Evolutionary conservation across 805 yeast species (phyloP).

Genomic region (Saccharomycopsis fermentans): DNA sequence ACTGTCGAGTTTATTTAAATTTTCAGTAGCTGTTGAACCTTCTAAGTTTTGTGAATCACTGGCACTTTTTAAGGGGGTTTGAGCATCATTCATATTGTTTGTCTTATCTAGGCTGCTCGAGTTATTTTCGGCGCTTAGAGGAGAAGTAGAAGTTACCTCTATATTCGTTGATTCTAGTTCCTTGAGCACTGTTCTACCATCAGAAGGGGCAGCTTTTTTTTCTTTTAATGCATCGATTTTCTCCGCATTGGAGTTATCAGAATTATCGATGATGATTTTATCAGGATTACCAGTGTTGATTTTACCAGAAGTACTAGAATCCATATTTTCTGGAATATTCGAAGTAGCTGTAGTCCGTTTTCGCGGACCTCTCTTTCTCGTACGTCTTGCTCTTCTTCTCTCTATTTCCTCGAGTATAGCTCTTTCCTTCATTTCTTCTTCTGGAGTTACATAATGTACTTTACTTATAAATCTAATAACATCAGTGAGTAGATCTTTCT

Average conservation of each 20-base stretch:
- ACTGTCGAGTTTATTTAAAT: background rate
- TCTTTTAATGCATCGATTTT: too few relatives aligned
- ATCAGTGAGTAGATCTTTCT: conserved; percentile 49
- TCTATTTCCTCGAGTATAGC: conserved; percentile 7
- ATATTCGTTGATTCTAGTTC: too few relatives aligned
- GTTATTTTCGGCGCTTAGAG: too few relatives aligned
- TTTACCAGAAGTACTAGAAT: background rate
- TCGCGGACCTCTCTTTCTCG: conserved; percentile 2
- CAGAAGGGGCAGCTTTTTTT: too few relatives aligned
- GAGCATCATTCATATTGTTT: too few relatives aligned
- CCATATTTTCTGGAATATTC: background rate
- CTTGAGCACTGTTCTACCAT: too few relatives aligned
- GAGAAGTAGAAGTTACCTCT: too few relatives aligned
- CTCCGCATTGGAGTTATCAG: too few relatives aligned
- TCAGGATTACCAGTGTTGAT: background rate
- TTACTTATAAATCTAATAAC: conserved; percentile 43
- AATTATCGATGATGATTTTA: too few relatives aligned
- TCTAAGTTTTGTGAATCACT: too few relatives aligned
- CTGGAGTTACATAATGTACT: conserved; percentile 47
- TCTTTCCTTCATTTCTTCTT: conserved; percentile 47
- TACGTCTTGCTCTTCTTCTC: background rate
- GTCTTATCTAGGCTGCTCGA: too few relatives aligned
- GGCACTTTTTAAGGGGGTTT: too few relatives aligned
- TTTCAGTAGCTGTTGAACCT: background rate
- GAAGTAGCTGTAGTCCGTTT: background rate